These are phyloP conservation scores for Penicillium desertorum DNA, from an alignment of 495 filamentous ascomycete genomes.

Conservation along the genomic window DNA sequence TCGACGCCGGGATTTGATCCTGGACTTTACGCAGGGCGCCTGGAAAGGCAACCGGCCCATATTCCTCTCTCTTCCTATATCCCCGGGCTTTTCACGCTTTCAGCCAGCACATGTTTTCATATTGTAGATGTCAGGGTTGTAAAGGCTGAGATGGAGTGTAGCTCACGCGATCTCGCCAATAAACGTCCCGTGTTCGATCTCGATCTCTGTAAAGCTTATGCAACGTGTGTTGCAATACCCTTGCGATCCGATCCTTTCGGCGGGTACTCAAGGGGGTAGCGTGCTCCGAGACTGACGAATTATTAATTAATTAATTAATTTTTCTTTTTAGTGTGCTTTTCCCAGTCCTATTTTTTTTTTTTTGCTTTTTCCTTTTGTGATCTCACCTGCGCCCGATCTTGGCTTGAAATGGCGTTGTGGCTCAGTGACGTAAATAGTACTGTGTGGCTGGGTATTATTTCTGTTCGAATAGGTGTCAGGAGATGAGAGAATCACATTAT, in stretches of 20 bases:
- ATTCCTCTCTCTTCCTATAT: neutral
- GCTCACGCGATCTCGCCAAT: slow-evolving; percentile 26
- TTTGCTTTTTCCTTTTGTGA: slow-evolving; percentile 10
- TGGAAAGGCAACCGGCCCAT: slow-evolving; percentile 27
- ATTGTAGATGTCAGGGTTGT: neutral
- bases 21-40: slow-evolving; percentile 25
- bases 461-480: too few relatives aligned
- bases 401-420: slow-evolving; percentile 5
- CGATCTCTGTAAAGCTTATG: slow-evolving; percentile 32
- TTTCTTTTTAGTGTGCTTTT: slow-evolving; percentile 1
- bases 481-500: too few relatives aligned
- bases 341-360: slow-evolving; percentile 5
- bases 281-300: slow-evolving; percentile 13
- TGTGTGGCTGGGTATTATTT: neutral
- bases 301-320: neutral
- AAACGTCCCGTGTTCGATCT: slow-evolving; percentile 27
- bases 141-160: neutral
- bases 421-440: slow-evolving; percentile 5
- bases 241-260: slow-evolving; percentile 16
- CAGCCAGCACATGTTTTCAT: too few relatives aligned
- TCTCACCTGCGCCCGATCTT: slow-evolving; percentile 12
- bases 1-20: slow-evolving; percentile 6
- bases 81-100: neutral
- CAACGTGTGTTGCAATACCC: slow-evolving; percentile 15
- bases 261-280: slow-evolving; percentile 20